Base-by-base conservation (phyloP, 345 rosid species). In the Gossypium longicalyx region DNA sequence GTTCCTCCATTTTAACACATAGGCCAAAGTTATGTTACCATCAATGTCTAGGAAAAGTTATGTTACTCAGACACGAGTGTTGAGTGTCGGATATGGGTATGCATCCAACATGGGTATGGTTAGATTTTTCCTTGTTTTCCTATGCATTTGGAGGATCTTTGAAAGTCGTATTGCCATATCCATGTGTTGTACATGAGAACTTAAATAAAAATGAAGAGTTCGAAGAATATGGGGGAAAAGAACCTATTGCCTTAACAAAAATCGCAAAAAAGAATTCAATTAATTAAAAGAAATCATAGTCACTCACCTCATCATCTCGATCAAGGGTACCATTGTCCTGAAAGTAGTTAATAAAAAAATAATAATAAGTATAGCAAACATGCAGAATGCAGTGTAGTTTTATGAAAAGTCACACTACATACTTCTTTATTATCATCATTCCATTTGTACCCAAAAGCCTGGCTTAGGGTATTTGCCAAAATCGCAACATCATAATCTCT, bases 401-500 rank as follows among this genome's bases (percentile, higher is more conserved):
- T 23, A 12, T 25, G 1, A 27, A 15, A 22, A 54, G 47, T 57
- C 57, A 23, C 52, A 47, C 4, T 25, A 71, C 56, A 48, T 76
- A 92, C 99, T 92, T 91, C 97, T 87, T 91, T 96, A 63, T 84
- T 80, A 56, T 88, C 94, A 67, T 87, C 88, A 60, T 88, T 92
- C 83, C 93, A 98, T 81, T 91, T 90, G 85, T 95, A 93, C 73
- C 88, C 88, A 80, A 93, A 95, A 79, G 97, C 93, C 82, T 95
- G 94, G 77, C 85, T 94, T 79, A 95, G 79, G 80, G 91, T 90
- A 81, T 91, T 95, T 4, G 99, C 96, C 61, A 95, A 86, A 79
- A 96, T 93, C 51, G 97, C 94, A 82, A 95, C 97, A 85, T 93
- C 97, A 83, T 91, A 95, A 77, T 93, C 97, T 79, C 97, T 86